Base-by-base conservation (phyloP, 345 rosid genomes). In the Linum lewisii region DNA sequence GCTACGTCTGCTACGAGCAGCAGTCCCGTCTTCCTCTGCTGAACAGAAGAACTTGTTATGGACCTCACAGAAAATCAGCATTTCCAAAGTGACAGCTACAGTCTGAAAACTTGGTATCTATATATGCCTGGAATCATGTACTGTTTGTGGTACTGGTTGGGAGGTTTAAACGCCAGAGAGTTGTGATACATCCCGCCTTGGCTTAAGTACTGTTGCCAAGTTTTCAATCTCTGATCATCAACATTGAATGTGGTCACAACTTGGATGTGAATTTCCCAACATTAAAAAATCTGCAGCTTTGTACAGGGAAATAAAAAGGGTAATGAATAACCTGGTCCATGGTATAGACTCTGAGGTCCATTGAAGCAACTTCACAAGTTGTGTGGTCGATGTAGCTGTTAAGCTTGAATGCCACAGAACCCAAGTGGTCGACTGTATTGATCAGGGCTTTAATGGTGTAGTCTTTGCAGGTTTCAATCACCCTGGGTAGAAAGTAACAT, bases 351-450 rank as follows among this genome's bases (percentile, higher is more conserved):
- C 69, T 84, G 54, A 81, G 81, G 29, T 71, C 82, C 19, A 81
- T 66, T 34, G 66, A 74, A 44, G 81, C 81, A 75, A 75, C 68
- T 42, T 79, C 82, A 23, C 66, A 71, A 18, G 79, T 61, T 52
- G 79, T 79, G 36, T 84, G 84, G 57, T 81, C 78, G 52, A 86
- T 49, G 50, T 78, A 67, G 8, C 67, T 19, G 72, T 76, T 78
- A 36, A 88, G 72, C 76, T 88, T 84, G 78, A 51, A 79, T 4
- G 95, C 84, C 21, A 84, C 89, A 29, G 89, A 84, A 63, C 98
- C 98, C 75, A 92, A 73, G 66, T 92, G 98, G 63, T 92, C 98
- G 10, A 88, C 78, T 4, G 90, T 86, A 58, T 75, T 88, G 64
- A 88, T 71, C 70, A 88, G 66, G 60, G 97, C 95, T 68, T 84